Percentiles rank a stretch among this genome's conserved stretches.
Evolutionary conservation across 192 early-diverging fungal species (phyloP).

Genomic region (Allomyces macrogynus): DNA sequence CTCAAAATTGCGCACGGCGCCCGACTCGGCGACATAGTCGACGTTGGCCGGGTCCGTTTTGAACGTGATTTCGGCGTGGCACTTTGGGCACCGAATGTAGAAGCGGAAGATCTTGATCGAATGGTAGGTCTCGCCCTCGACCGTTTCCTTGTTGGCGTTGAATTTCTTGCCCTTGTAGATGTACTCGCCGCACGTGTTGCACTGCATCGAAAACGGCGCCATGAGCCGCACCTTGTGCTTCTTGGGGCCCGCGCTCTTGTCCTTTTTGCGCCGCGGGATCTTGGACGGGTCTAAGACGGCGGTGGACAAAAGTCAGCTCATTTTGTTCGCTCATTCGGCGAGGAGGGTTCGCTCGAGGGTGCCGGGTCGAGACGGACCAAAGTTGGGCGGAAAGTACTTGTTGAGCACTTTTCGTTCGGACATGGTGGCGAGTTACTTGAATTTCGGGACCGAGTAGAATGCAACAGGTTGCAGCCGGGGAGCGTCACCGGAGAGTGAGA

Average conservation of each 20-base stretch:
- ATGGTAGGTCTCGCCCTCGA: constrained; percentile 48
- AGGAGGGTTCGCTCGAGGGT: too few species aligned
- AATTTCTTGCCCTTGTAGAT: constrained; percentile 97
- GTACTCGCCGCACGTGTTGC: constrained; percentile 86
- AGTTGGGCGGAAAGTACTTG: constrained; percentile 94
- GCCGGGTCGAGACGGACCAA: constrained; percentile 10
- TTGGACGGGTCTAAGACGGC: constrained; percentile 51
- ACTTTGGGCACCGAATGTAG: constrained; percentile 74
- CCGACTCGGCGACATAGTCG: constrained; percentile 85
- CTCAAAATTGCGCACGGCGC: constrained; percentile 86
- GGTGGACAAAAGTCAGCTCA: too few species aligned
- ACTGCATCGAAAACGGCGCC: constrained; percentile 98
- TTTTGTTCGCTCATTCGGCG: too few species aligned
- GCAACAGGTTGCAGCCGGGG: too few species aligned
- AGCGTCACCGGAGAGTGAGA: too few species aligned
- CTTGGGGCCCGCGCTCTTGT: constrained; percentile 30
- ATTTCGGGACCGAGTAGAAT: constrained; percentile 4
- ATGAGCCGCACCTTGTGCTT: constrained; percentile 95
- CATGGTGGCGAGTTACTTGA: constrained; percentile 28
- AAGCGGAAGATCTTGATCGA: constrained; percentile 58
- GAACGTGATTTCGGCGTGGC: constrained; percentile 91
- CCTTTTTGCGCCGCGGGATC: constrained; percentile 60
- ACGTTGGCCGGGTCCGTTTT: constrained; percentile 91
- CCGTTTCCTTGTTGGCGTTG: constrained; percentile 86
- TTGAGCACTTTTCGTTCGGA: constrained; percentile 86